A percentile compares a stretch with the other conserved stretches of the same genome.
These are phyloP conservation scores for Eleusine coracana DNA, from an alignment of 176 grass and related monocot species.

Conservation along the genomic window DNA sequence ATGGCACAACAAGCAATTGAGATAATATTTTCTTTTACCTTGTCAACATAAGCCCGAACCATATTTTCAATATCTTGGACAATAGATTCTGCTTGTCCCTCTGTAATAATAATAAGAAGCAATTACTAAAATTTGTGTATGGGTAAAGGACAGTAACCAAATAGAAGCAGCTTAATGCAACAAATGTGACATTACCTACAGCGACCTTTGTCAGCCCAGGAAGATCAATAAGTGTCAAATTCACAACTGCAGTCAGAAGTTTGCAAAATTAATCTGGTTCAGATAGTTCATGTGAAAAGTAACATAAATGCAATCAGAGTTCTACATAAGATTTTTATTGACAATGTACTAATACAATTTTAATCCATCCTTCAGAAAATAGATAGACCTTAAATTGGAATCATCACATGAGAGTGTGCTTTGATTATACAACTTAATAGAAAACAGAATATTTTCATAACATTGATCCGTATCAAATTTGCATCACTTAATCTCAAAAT, in stretches of 20 bases:
- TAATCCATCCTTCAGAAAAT: not conserved
- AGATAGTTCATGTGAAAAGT: conserved; percentile 30
- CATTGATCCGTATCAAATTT: not conserved
- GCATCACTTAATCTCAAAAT: not conserved
- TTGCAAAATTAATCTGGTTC: conserved; percentile 38
- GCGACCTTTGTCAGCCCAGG: conserved; percentile 98
- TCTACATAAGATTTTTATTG: not conserved
- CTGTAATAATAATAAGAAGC: conserved; percentile 50
- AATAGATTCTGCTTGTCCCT: conserved; percentile 94
- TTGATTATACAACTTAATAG: not conserved
- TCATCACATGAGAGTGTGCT: not conserved
- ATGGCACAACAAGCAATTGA: conserved; percentile 10
- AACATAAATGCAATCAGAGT: conserved; percentile 16
- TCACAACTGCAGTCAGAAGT: conserved; percentile 79
- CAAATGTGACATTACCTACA: conserved; percentile 67
- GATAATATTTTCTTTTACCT: conserved; percentile 53
- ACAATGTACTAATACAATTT: not conserved
- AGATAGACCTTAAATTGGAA: conserved; percentile 4
- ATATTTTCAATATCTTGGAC: conserved; percentile 99
- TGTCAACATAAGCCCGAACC: conserved; percentile 96
- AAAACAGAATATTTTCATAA: not conserved
- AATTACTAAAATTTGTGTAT: conserved; percentile 14
- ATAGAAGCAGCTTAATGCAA: conserved; percentile 27
- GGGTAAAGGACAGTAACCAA: conserved; percentile 4
- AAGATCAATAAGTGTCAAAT: conserved; percentile 99